Evolutionary conservation across 495 filamentous ascomycete species (phyloP).

Genomic region (Hyaloscypha bicolor): DNA sequence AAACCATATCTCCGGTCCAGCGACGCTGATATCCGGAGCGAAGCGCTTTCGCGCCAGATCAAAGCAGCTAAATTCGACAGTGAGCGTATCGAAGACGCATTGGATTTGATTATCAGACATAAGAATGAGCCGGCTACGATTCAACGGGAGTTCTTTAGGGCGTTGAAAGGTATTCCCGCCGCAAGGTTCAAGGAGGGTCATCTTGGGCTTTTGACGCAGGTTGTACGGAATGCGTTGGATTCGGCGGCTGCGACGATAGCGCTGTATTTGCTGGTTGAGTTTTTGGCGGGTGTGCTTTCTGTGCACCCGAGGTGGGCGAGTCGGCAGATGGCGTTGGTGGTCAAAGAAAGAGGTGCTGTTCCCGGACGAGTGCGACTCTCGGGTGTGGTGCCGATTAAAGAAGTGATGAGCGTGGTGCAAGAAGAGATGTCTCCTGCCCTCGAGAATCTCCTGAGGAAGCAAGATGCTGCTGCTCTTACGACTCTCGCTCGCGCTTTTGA

Average conservation of each 20-base stretch:
- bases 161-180: background rate
- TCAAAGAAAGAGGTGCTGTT: background rate
- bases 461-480: background rate
- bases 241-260: background rate
- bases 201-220: constrained; percentile 7
- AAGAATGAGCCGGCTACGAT: constrained; percentile 20
- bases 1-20: constrained; percentile 5
- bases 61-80: constrained; percentile 1
- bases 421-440: background rate
- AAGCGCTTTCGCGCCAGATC: constrained; percentile 3
- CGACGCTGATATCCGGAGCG: constrained; percentile 5
- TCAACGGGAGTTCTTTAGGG: background rate
- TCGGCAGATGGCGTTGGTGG: background rate
- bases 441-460: background rate
- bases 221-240: constrained; percentile 10
- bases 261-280: background rate
- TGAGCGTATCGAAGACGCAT: background rate
- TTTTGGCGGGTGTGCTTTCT: background rate
- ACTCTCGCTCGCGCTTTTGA: background rate
- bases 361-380: background rate
- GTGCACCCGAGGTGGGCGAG: constrained; percentile 1
- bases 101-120: constrained; percentile 5
- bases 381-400: constrained; percentile 9
- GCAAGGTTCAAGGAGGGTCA: constrained; percentile 9
- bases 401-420: constrained; percentile 2